Conservation (phyloP, 345 rosid species). For the Durio zibethinus region DNA sequence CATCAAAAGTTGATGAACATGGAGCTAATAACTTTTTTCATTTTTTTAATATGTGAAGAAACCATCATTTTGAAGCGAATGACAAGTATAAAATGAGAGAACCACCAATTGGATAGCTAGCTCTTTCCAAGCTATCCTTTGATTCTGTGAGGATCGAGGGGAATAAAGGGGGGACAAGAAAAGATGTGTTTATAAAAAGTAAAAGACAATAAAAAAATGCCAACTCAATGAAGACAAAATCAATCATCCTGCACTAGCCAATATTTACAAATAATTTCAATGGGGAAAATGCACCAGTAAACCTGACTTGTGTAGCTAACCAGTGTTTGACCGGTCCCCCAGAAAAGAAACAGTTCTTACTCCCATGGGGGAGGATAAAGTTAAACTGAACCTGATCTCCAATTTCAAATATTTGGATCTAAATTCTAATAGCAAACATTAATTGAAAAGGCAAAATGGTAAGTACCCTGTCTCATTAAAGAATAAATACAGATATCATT, state of each 20-base stretch:
- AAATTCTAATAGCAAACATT: not conserved
- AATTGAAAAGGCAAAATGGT: too few relatives aligned
- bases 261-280: not conserved
- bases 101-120: not conserved
- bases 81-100: not conserved
- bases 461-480: not conserved
- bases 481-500: not conserved
- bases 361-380: not conserved
- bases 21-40: not conserved
- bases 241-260: not conserved
- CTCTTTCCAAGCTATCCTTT: not conserved
- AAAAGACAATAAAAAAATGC: not conserved
- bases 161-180: not conserved
- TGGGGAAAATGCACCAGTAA: not conserved
- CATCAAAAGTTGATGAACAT: not conserved
- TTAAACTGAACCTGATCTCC: not conserved
- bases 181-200: not conserved
- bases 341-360: not conserved
- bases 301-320: not conserved
- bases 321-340: not conserved
- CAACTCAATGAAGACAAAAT: not conserved
- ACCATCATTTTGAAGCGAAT: not conserved
- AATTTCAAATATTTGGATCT: not conserved
- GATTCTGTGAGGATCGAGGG: not conserved
- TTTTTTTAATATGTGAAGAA: not conserved